Evolutionary conservation across 129 eudicot genomes (phyloP).

Genomic region (Flaveria bidentis): DNA sequence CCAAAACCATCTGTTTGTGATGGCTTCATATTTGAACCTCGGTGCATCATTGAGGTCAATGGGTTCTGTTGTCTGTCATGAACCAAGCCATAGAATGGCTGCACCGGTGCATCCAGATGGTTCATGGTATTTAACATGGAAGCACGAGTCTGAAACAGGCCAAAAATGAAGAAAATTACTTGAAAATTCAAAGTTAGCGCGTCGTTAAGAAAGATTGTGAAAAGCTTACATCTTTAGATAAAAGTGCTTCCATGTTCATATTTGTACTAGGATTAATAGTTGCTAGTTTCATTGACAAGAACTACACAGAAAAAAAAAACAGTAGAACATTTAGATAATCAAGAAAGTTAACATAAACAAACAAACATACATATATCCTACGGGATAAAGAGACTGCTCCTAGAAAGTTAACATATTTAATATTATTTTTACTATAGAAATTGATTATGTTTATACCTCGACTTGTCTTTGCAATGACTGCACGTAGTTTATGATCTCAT

Average conservation of each 20-base stretch:
- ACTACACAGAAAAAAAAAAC: conserved; percentile 44
- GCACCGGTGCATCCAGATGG: conserved; percentile 50
- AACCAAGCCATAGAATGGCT: conserved; percentile 45
- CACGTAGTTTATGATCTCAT: conserved; percentile 89
- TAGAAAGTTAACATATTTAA: neutral
- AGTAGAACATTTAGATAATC: conserved; percentile 11
- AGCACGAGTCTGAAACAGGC: conserved; percentile 46
- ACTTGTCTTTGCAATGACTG: conserved; percentile 86
- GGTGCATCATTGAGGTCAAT: conserved; percentile 40
- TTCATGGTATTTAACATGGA: conserved; percentile 47
- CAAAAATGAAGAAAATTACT: conserved; percentile 5
- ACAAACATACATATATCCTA: no score
- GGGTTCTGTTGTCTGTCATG: conserved; percentile 46
- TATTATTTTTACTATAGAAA: neutral
- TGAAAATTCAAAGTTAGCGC: neutral
- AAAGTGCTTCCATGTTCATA: conserved; percentile 65
- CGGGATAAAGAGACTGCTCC: no score
- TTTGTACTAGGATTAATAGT: conserved; percentile 76
- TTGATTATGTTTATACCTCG: conserved; percentile 51
- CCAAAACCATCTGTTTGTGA: conserved; percentile 39
- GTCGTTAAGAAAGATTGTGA: neutral
- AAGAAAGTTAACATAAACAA: neutral
- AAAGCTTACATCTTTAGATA: conserved; percentile 79
- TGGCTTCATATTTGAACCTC: conserved; percentile 43
- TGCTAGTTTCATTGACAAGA: conserved; percentile 89